phyloP scores from a whole-genome alignment of 148 eudicot species.

The Silene latifolia region DNA sequence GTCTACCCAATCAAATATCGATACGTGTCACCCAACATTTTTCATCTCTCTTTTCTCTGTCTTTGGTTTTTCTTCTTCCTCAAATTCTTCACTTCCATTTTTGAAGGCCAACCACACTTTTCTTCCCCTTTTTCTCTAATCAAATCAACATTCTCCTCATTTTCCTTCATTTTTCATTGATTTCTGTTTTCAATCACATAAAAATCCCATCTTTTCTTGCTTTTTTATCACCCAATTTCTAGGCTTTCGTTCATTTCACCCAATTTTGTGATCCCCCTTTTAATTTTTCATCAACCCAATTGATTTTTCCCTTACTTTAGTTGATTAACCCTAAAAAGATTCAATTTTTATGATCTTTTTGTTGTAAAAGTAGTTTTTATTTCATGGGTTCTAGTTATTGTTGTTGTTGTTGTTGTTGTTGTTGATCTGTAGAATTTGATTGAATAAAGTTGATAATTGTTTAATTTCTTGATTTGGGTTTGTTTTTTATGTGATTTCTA shows the following conservation, averaged over 20 bases:
- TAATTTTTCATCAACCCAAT: not conserved
- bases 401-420: not conserved
- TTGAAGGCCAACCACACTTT: slow-evolving; percentile 24
- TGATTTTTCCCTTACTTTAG: not conserved
- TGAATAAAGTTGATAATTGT: slow-evolving; percentile 7
- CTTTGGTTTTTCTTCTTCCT: slow-evolving; percentile 8
- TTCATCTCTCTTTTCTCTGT: not conserved
- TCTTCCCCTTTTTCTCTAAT: too few species aligned
- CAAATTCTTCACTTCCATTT: slow-evolving; percentile 8
- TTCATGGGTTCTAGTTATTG: too few species aligned
- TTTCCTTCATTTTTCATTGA: not conserved
- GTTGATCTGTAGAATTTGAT: slow-evolving; percentile 1
- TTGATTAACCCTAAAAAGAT: not conserved
- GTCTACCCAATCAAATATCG: too few species aligned
- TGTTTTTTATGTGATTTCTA: not conserved
- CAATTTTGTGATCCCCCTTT: not conserved
- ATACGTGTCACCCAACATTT: too few species aligned
- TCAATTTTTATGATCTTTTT: not conserved
- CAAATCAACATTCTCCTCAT: slow-evolving; percentile 4
- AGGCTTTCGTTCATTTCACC: slow-evolving; percentile 24
- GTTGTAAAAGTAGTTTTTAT: not conserved
- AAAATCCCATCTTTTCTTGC: not conserved
- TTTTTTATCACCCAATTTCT: not conserved
- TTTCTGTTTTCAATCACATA: not conserved
- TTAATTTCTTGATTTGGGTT: not conserved